Evolutionary conservation across 129 eudicot genomes (phyloP), one percentile per base, ranked within the genome.

Genomic region (Scalesia atractyloides): DNA sequence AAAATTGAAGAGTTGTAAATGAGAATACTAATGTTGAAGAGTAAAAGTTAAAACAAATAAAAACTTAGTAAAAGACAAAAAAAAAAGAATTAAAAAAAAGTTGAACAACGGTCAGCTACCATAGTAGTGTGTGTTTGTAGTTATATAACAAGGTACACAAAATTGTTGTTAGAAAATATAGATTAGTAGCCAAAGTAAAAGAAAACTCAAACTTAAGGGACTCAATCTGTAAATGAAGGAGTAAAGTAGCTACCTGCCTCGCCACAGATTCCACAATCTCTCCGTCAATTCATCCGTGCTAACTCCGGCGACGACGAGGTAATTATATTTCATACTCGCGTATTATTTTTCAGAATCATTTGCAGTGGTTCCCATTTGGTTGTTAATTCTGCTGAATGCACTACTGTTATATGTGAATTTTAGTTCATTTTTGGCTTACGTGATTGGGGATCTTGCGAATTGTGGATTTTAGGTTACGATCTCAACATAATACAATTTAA

Each of bases 371-470:
- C 16, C 56, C 0, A 62, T 73, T 73, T 20, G 16, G 20, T 50
- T 13, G 64, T 64, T 49, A 0, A 49, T 73, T 49, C 36, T 26
- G 19, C 49, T 47, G 30, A 60, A 60, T 8, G 2, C 37, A 47
- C 50, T 47, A 60, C 5, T 57, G 26, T 57, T 43, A 41, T 41
- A 39, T 41, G 24, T 43, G 20, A 7, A 56, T 71, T 72, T n/a
- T 16, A 44, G 33, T 33, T 61, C 17, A 46, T 41, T 9, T 30
- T 34, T 70, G 24, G 56, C 43, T 58, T 33, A 24, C 57, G n/a
- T 58, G 57, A 63, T 73, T 73, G n/a, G 33, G 53, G 53, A 73
- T 63, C 63, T 73, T 49, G 36, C 36, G 63, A 34, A 60, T 41
- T 73, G 37, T 63, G 10, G 7, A 48, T 63, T 50, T 63, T 63